Evolutionary conservation across 1,284 basidiomycete species (phyloP).

Genomic region (Pseudozyma sp.): DNA sequence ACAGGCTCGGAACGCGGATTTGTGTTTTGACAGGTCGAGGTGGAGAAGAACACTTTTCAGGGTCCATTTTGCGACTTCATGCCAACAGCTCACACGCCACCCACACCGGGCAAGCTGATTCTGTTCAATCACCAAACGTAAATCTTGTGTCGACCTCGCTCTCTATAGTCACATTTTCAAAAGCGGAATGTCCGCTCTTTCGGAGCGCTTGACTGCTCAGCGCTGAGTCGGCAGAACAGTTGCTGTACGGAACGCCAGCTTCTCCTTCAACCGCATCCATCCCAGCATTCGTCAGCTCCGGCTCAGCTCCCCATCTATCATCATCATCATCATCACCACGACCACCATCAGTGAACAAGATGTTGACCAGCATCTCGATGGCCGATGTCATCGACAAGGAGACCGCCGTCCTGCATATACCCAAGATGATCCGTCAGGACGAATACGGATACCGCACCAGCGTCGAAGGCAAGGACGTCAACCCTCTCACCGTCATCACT

Average conservation of each 20-base stretch:
- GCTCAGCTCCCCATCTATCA: background rate
- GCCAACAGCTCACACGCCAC: background rate
- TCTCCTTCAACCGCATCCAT: too few relatives aligned
- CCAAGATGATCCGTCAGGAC: slow-evolving; percentile 44
- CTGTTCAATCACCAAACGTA: background rate
- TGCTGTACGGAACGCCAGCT: too few relatives aligned
- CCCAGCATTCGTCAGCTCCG: too few relatives aligned
- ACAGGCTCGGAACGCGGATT: slow-evolving; percentile 30
- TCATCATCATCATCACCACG: too few relatives aligned
- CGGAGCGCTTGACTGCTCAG: too few relatives aligned
- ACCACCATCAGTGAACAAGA: too few relatives aligned
- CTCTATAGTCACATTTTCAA: slow-evolving; percentile 14
- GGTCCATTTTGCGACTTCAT: slow-evolving; percentile 10
- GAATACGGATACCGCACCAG: slow-evolving; percentile 47
- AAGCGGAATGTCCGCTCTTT: too few relatives aligned
- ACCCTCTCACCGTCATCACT: slow-evolving; percentile 29
- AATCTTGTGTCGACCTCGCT: background rate
- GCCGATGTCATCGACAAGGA: slow-evolving; percentile 39
- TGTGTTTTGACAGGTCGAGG: slow-evolving; percentile 15
- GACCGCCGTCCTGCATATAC: slow-evolving; percentile 44
- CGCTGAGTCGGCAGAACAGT: too few relatives aligned
- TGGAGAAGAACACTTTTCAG: slow-evolving; percentile 12
- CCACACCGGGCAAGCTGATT: background rate
- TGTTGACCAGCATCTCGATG: slow-evolving; percentile 47
- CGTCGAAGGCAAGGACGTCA: slow-evolving; percentile 31